Evolutionary conservation across 257 asterid genomes (phyloP), one percentile per base, ranked within the genome.

Genomic region (Fraxinus anomala): DNA sequence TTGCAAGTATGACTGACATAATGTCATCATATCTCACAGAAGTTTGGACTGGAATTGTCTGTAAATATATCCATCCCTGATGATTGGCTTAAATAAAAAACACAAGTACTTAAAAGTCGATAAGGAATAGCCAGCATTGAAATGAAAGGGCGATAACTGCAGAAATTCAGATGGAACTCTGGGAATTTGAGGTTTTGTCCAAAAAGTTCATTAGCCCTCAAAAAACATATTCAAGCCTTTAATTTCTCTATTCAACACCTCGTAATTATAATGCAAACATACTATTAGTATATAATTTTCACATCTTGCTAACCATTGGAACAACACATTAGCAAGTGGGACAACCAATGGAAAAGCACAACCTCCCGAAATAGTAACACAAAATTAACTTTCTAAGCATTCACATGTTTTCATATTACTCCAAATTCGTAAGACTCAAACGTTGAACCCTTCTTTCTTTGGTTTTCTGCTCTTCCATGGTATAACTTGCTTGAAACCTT

Each of bases 381-480:
- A 56, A 49, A 49, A 33, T 33, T 33, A 14, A 19, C n/a, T 19
- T 49, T 2, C 4, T 13, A 19, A 49, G n/a, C 61, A 17, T 49
- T 13, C n/a, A 19, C 61, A 49, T 49, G 21, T 49, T 49, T 49
- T 14, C 61, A 49, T 49, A 49, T 12, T 3, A 17, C 61, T 49
- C 42, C 30, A 19, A 23, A 24, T 61, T 24, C 12, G 1, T 3
- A 24, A 21, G 68, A 23, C 68, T 42, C 51, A 42, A 11, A 42
- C 49, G 37, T 36, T 67, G 13, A n/a, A 73, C 59, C 23, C 39
- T 68, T 68, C 73, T 69, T 69, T 69, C 26, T 69, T 69, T 30
- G 73, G 4, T 69, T 69, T 69, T 69, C 73, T 69, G 26, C 31
- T 69, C 68, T 61, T 61, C 73, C 73, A 69, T 17, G 44, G 51